phyloP scores from a whole-genome alignment of 148 eudicot genomes.

The Silene conica region DNA sequence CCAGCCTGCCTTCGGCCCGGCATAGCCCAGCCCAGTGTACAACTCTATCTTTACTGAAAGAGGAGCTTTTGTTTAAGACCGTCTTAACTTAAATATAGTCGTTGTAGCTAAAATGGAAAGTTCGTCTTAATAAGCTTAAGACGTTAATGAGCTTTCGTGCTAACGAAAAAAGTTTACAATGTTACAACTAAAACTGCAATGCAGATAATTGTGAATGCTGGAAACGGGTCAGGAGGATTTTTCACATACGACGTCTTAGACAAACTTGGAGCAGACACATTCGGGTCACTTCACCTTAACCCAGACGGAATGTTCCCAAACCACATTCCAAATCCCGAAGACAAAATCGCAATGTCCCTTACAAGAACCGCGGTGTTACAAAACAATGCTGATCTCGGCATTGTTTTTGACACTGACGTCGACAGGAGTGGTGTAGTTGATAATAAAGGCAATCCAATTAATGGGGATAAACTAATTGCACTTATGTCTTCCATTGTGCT shows the following conservation, averaged over 20 bases:
- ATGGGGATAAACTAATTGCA: conserved; percentile 78
- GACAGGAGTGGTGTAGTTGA: conserved; percentile 92
- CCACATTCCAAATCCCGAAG: conserved; percentile 95
- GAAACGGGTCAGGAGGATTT: conserved; percentile 96
- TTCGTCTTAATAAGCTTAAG: no score
- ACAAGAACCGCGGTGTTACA: conserved; percentile 62
- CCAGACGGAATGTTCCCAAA: conserved; percentile 96
- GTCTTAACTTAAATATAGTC: no score
- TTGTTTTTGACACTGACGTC: conserved; percentile 90
- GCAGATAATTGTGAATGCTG: conserved; percentile 93
- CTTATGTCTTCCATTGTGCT: conserved; percentile 76
- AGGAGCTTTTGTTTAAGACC: no score
- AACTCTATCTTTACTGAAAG: no score
- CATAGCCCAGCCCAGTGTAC: no score
- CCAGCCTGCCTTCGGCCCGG: no score
- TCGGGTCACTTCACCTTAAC: conserved; percentile 69
- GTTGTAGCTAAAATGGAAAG: no score
- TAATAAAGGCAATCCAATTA: conserved; percentile 61
- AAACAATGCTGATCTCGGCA: conserved; percentile 71
- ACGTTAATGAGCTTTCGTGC: no score
- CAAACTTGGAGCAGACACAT: conserved; percentile 90
- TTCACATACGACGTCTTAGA: conserved; percentile 87
- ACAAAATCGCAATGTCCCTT: conserved; percentile 72
- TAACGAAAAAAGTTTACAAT: no score
- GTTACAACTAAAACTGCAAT: background rate